Evolutionary conservation across 192 early-diverging fungal genomes (phyloP).

Genomic region (Dissophora ornata): DNA sequence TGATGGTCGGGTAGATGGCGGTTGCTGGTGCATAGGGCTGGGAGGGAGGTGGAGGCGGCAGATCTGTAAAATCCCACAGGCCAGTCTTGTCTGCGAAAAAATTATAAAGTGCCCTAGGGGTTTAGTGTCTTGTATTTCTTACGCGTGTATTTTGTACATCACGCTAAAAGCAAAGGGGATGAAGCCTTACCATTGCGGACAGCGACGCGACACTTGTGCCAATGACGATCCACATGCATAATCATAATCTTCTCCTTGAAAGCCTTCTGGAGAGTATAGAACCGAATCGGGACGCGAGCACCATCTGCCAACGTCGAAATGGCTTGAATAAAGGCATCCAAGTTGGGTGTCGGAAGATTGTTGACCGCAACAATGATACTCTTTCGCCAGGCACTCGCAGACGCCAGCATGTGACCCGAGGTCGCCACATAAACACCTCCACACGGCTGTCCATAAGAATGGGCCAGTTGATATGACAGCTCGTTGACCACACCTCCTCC

Average conservation of each 20-base stretch:
- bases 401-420: constrained; percentile 75
- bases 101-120: too few species aligned
- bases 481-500: constrained; percentile 85
- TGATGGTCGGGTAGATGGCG: constrained; percentile 78
- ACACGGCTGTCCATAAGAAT: constrained; percentile 74
- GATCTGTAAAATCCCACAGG: constrained; percentile 79
- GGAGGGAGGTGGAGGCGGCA: constrained; percentile 70
- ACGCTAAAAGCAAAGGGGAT: too few species aligned
- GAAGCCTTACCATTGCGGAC: constrained; percentile 73
- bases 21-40: constrained; percentile 66
- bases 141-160: too few species aligned
- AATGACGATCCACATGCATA: constrained; percentile 89
- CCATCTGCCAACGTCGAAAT: constrained; percentile 74
- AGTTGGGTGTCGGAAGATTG: constrained; percentile 70
- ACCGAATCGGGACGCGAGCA: constrained; percentile 68
- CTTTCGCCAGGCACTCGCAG: constrained; percentile 74
- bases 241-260: constrained; percentile 86
- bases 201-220: constrained; percentile 84
- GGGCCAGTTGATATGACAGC: constrained; percentile 82
- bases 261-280: constrained; percentile 83
- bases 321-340: constrained; percentile 74
- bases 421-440: constrained; percentile 85
- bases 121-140: too few species aligned
- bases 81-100: constrained; percentile 72
- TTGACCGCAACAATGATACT: constrained; percentile 75